Conservation (phyloP, 352 stramenopile species). For the Phytophthora hibernalis region DNA sequence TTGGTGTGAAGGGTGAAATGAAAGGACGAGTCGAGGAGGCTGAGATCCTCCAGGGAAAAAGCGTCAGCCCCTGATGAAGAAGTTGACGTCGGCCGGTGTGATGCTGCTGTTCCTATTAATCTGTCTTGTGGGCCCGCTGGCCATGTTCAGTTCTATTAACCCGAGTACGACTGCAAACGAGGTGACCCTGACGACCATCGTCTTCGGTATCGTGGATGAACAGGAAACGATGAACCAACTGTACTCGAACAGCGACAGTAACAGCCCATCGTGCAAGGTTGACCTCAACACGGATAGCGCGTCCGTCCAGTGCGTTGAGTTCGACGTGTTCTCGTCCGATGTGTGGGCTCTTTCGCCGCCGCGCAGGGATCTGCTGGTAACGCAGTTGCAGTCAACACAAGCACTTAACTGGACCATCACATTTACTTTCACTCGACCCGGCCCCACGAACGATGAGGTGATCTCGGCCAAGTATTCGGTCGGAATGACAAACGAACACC, state of each 20-base stretch:
- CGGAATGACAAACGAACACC: constrained; percentile 60
- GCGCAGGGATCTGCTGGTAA: constrained; percentile 71
- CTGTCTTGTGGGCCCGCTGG: constrained; percentile 78
- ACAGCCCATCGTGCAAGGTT: constrained; percentile 71
- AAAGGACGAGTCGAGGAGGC: constrained; percentile 66
- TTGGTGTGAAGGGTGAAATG: constrained; percentile 84
- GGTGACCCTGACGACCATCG: constrained; percentile 65
- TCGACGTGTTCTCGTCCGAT: constrained; percentile 79
- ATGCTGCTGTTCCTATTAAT: constrained; percentile 84
- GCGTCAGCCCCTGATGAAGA: constrained; percentile 69
- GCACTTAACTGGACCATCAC: constrained; percentile 76
- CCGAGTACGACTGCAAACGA: constrained; percentile 80
- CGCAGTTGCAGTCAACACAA: constrained; percentile 73
- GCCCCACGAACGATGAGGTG: constrained; percentile 63
- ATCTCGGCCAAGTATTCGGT: constrained; percentile 64
- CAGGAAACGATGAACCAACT: constrained; percentile 79
- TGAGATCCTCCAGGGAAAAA: constrained; percentile 83
- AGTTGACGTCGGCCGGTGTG: constrained; percentile 75
- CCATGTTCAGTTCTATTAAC: constrained; percentile 89
- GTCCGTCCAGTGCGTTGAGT: constrained; percentile 81
- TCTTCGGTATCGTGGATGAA: constrained; percentile 78
- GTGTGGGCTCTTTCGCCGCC: constrained; percentile 79
- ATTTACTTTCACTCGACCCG: constrained; percentile 74
- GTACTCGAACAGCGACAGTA: constrained; percentile 80
- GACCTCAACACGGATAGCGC: constrained; percentile 69